These are phyloP conservation scores for Cephalotrichum gorgonifer DNA, from an alignment of 2,329 filamentous ascomycete genomes.

Conservation along the genomic window DNA sequence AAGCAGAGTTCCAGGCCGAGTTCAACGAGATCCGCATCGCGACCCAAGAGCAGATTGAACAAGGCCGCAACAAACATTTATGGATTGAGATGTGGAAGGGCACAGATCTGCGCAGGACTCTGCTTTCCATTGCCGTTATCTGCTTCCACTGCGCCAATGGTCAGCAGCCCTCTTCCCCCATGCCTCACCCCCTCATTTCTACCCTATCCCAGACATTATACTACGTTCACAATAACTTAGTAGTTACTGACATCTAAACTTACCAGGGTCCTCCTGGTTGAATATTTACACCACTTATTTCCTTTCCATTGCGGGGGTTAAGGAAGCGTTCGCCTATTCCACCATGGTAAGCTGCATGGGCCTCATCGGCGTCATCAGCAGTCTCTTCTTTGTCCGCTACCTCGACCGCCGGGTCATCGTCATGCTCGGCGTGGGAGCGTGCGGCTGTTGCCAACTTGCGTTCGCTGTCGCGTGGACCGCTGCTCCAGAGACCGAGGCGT, in stretches of 20 bases:
- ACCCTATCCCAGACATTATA: background rate
- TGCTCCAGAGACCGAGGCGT: constrained; percentile 12
- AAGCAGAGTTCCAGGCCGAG: constrained; percentile 17
- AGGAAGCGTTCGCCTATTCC: constrained; percentile 20
- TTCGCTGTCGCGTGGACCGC: constrained; percentile 20
- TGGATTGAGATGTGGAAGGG: constrained; percentile 22
- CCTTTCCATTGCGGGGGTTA: constrained; percentile 19
- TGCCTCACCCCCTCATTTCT: background rate
- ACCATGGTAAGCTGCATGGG: constrained; percentile 23
- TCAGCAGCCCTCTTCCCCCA: constrained; percentile 8
- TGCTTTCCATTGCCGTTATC: constrained; percentile 19
- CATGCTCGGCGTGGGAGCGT: constrained; percentile 17
- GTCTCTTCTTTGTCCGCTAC: constrained; percentile 17
- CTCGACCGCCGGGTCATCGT: constrained; percentile 20
- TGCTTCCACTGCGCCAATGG: constrained; percentile 21
- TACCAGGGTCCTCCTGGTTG: constrained; percentile 18
- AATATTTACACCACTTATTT: constrained; percentile 22
- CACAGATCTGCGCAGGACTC: constrained; percentile 16
- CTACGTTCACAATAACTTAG: background rate
- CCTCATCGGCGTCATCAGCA: constrained; percentile 18
- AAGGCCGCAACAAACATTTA: constrained; percentile 13
- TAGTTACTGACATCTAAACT: background rate
- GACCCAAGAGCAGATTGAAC: constrained; percentile 16
- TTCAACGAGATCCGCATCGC: constrained; percentile 19
- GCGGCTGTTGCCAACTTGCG: constrained; percentile 20